Percentiles rank a stretch among this genome's conserved stretches.
Evolutionary conservation across 1,284 basidiomycete genomes (phyloP).

Genomic region (Neolentinus lepideus): DNA sequence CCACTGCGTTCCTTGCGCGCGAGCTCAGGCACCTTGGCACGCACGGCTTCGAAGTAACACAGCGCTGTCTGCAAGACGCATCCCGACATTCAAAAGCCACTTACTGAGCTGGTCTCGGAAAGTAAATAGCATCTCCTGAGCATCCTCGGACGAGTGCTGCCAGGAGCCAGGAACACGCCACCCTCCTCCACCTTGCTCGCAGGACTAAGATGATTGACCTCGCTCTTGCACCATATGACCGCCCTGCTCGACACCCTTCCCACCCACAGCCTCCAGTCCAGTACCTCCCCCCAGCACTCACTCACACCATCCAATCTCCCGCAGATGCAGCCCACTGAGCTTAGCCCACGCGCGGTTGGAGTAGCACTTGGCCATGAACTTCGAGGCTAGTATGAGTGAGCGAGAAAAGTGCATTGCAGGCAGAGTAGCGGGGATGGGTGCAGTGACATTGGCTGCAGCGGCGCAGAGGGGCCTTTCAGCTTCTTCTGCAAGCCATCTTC

Average conservation of each 20-base stretch:
- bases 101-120: too few relatives aligned
- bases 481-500: slow-evolving; percentile 3
- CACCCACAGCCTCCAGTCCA: slow-evolving; percentile 81
- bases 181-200: neutral
- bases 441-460: slow-evolving; percentile 35
- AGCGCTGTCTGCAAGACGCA: slow-evolving; percentile 71
- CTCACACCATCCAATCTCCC: slow-evolving; percentile 77
- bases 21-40: slow-evolving; percentile 55
- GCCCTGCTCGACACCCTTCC: slow-evolving; percentile 40
- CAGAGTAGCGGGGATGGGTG: slow-evolving; percentile 81
- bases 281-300: slow-evolving; percentile 71
- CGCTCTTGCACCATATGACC: neutral
- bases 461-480: slow-evolving; percentile 8
- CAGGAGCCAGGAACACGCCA: neutral
- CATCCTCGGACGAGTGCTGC: neutral
- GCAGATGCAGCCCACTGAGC: slow-evolving; percentile 67
- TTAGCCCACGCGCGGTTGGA: slow-evolving; percentile 92
- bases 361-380: slow-evolving; percentile 89
- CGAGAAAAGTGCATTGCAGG: slow-evolving; percentile 82
- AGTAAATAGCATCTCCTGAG: neutral
- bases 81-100: slow-evolving; percentile 69
- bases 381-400: slow-evolving; percentile 85
- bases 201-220: neutral
- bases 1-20: slow-evolving; percentile 40
- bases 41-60: slow-evolving; percentile 72